Evolutionary conservation across 2,329 filamentous ascomycete genomes (phyloP).

Genomic region (Thelonectria olida): DNA sequence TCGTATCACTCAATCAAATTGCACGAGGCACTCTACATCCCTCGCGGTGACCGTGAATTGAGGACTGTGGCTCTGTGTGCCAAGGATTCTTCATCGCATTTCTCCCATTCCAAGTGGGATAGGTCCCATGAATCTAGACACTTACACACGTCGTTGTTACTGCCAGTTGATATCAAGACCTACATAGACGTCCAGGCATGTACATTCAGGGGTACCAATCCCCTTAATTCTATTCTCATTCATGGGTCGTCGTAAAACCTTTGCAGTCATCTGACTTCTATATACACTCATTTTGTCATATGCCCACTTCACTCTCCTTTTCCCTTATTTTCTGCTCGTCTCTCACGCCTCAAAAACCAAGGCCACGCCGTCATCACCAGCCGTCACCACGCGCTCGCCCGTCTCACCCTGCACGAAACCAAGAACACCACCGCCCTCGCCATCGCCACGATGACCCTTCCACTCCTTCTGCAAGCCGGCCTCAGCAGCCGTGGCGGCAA

Average conservation of each 20-base stretch:
- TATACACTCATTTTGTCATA: slow-evolving; percentile 23
- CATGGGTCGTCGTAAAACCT: slow-evolving; percentile 34
- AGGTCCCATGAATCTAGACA: too few species aligned
- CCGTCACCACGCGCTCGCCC: slow-evolving; percentile 82
- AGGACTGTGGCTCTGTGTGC: too few species aligned
- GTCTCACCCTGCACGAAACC: slow-evolving; percentile 86
- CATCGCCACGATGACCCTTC: slow-evolving; percentile 86
- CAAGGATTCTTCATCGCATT: too few species aligned
- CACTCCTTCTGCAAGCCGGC: slow-evolving; percentile 83
- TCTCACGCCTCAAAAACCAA: slow-evolving; percentile 70
- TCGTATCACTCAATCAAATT: too few species aligned
- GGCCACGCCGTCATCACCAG: slow-evolving; percentile 83
- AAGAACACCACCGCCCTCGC: slow-evolving; percentile 87
- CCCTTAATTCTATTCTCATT: slow-evolving; percentile 35
- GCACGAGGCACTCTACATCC: too few species aligned
- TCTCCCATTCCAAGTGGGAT: too few species aligned
- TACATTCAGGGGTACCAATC: slow-evolving; percentile 31
- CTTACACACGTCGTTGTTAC: too few species aligned
- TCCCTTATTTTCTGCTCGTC: neutral
- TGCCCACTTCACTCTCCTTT: slow-evolving; percentile 5
- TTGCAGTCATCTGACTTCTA: slow-evolving; percentile 26
- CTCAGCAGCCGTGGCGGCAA: slow-evolving; percentile 52
- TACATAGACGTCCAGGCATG: neutral
- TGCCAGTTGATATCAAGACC: neutral
- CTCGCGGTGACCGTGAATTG: too few species aligned